A percentile compares a stretch with the other conserved stretches of the same genome.
Conservation (phyloP, 306 rosid species). For the Carpinus fangiana region DNA sequence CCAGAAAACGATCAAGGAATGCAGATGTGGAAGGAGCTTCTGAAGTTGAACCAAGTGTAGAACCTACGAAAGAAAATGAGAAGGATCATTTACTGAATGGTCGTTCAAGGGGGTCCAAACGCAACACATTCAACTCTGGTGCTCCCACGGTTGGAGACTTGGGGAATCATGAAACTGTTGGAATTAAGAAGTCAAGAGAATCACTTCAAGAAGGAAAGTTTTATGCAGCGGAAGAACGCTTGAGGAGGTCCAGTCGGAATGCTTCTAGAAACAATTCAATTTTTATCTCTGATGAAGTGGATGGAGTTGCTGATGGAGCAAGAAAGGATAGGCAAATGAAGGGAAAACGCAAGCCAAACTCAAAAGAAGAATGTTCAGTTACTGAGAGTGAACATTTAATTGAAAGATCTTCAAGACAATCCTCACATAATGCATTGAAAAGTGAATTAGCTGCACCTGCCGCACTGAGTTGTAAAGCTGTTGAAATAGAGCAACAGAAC, state of each 20-base stretch:
- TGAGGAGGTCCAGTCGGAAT: conserved; percentile 15
- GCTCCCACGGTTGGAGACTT: neutral
- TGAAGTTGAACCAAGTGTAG: conserved; percentile 1
- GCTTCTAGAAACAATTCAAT: conserved; percentile 1
- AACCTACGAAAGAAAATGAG: conserved; percentile 10
- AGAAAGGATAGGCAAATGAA: neutral
- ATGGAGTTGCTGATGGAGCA: conserved; percentile 1
- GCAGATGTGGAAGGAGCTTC: neutral
- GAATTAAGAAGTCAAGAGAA: conserved; percentile 9
- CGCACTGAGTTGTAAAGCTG: neutral
- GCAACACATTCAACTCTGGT: conserved; percentile 3
- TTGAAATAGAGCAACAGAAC: neutral
- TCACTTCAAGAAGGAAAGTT: neutral
- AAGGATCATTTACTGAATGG: neutral
- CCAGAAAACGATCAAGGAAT: conserved; percentile 19
- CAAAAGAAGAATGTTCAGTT: conserved; percentile 3
- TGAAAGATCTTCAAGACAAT: conserved; percentile 10
- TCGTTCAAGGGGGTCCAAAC: conserved; percentile 27
- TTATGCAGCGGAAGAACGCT: neutral
- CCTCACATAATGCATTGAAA: neutral
- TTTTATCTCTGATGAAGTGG: conserved; percentile 2
- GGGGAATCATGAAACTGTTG: neutral
- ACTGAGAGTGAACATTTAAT: neutral
- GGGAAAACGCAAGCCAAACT: neutral
- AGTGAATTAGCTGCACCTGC: neutral